Evolutionary conservation across 306 rosid species (phyloP), one percentile per base, ranked within the genome.

Genomic region (Luffa aegyptiaca): DNA sequence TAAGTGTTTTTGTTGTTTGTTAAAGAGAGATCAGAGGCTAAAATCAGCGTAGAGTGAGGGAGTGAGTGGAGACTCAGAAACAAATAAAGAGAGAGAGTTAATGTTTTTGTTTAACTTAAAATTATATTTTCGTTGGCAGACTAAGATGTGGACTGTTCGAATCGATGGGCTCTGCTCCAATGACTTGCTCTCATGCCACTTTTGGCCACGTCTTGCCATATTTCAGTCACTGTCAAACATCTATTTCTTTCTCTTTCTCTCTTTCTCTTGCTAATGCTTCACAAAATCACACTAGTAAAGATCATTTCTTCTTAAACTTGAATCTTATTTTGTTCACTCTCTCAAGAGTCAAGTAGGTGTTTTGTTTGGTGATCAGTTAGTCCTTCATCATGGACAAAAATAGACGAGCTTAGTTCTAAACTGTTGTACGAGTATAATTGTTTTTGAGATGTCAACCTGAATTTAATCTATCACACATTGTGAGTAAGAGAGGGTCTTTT

Each of bases 111-210:
- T 55, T 16, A 55, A n/a, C 3, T 2, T 20, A 21, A 8, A 10
- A 26, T 26, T 26, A 26, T 26, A 26, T 26, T 26, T 26, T 26
- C 31, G 31, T 26, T 26, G 31, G 31, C 31, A 26, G 31, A 26
- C 31, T 49, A 5, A 81, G 98, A 89, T 88, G 85, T 82, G 82
- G 96, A 94, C 98, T 76, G 80, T 80, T 78, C 96, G 88, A 89
- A 90, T 86, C 81, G 81, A 92, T 90, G 88, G 45, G 84, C 79
- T 75, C 92, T 87, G 90, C 89, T 78, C 86, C 91, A 81, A 85
- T 77, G 83, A 88, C 80, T 84, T 84, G 65, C 46, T 51, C 58
- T 51, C 58, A 68, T 73, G 74, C 66, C 86, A 76, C 53, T 59
- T 79, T 68, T 62, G 68, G 66, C 59, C 80, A 78, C 58, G 82